These are phyloP conservation scores for Thalassiosira hispida DNA, from an alignment of 352 stramenopile genomes.

Conservation along the genomic window DNA sequence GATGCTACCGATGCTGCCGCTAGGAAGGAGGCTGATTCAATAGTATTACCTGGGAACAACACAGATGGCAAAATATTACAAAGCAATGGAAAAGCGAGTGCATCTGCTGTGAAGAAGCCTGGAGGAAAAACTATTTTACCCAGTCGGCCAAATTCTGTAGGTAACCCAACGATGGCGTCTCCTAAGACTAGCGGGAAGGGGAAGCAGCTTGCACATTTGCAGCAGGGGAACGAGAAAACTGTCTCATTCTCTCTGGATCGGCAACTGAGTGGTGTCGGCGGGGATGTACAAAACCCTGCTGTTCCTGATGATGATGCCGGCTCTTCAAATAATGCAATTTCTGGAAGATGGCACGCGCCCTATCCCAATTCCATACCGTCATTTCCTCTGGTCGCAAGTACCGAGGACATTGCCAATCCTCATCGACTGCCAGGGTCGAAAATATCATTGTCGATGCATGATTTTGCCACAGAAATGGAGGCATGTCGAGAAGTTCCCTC, in stretches of 20 bases:
- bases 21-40: not conserved
- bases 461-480: constrained; percentile 52
- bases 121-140: constrained; percentile 40
- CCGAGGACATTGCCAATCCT: constrained; percentile 68
- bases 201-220: constrained; percentile 54
- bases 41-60: not conserved
- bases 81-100: constrained; percentile 16
- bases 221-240: constrained; percentile 25
- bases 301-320: constrained; percentile 8
- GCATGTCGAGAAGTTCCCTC: constrained; percentile 41
- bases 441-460: constrained; percentile 47
- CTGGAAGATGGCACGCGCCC: constrained; percentile 70
- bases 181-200: constrained; percentile 29
- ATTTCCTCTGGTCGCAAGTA: constrained; percentile 64
- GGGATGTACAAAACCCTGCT: constrained; percentile 30
- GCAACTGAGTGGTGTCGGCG: constrained; percentile 19
- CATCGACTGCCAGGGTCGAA: constrained; percentile 55
- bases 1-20: constrained; percentile 1
- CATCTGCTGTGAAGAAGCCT: constrained; percentile 5
- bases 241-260: constrained; percentile 49
- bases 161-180: not conserved
- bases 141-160: not conserved
- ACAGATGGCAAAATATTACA: constrained; percentile 5
- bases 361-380: constrained; percentile 63
- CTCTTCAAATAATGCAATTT: not conserved